A percentile compares a stretch with the other conserved stretches of the same genome.
Conservation (phyloP, 139 green algal genomes). For the Pleodorina starrii region DNA sequence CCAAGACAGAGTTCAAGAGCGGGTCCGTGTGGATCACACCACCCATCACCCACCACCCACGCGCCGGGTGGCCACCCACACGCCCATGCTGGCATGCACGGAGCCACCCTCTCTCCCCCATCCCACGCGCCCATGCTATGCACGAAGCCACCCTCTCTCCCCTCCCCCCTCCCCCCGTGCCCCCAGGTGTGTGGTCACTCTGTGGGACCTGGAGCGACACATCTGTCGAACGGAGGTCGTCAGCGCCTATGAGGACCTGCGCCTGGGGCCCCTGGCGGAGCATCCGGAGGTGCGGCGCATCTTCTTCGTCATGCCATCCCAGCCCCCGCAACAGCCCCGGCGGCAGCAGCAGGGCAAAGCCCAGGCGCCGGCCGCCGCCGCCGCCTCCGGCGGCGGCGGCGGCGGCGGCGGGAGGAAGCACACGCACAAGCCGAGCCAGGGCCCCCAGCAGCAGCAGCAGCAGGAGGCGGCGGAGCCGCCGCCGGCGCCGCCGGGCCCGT, state of each 20-base stretch:
- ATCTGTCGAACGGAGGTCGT: slow-evolving; percentile 17
- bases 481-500: neutral
- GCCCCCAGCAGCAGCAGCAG: neutral
- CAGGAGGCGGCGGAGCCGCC: neutral
- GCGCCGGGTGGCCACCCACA: too few relatives aligned
- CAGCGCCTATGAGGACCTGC: neutral
- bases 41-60: too few relatives aligned
- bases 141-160: too few relatives aligned
- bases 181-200: slow-evolving; percentile 29
- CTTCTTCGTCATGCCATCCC: slow-evolving; percentile 5
- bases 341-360: neutral
- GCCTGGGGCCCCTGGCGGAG: slow-evolving; percentile 6
- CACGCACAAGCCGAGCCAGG: neutral
- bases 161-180: too few relatives aligned
- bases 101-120: too few relatives aligned
- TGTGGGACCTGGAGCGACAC: slow-evolving; percentile 32
- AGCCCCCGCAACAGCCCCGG: neutral
- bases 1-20: too few relatives aligned
- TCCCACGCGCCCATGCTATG: too few relatives aligned
- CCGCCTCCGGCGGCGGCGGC: too few relatives aligned
- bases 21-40: too few relatives aligned
- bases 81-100: too few relatives aligned
- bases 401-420: too few relatives aligned
- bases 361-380: too few relatives aligned
- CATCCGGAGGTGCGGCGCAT: neutral